phyloP scores from a whole-genome alignment of 495 filamentous ascomycete genomes.

The Lasiosphaeria miniovina region DNA sequence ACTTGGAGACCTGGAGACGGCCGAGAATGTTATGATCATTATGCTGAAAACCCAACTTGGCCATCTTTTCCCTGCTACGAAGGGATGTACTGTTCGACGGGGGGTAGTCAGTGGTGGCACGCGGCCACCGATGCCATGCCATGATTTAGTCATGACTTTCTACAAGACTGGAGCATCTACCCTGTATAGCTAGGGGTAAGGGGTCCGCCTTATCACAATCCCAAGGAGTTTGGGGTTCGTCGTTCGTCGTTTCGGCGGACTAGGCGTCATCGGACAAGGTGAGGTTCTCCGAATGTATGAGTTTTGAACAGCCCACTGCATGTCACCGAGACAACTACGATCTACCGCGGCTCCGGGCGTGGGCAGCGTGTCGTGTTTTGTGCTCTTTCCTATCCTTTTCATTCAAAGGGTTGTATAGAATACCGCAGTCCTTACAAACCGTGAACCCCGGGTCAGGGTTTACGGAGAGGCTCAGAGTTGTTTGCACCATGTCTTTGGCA shows the following conservation, averaged over 20 bases:
- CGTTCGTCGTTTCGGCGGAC: too few relatives aligned
- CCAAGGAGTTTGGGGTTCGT: too few relatives aligned
- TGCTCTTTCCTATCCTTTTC: slow-evolving; percentile 45
- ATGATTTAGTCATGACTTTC: too few relatives aligned
- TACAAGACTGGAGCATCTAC: too few relatives aligned
- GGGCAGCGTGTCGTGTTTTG: slow-evolving; percentile 35
- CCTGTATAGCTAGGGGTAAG: too few relatives aligned
- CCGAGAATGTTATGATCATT: slow-evolving; percentile 45
- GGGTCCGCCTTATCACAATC: too few relatives aligned
- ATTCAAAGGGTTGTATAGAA: slow-evolving; percentile 48
- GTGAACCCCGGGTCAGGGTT: slow-evolving; percentile 37
- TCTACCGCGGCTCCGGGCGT: slow-evolving; percentile 14
- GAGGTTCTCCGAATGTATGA: not conserved
- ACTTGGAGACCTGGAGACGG: slow-evolving; percentile 38
- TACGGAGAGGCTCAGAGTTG: slow-evolving; percentile 39
- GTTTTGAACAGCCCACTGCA: not conserved
- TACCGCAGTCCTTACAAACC: slow-evolving; percentile 44
- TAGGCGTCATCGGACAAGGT: too few relatives aligned
- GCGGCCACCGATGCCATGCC: too few relatives aligned
- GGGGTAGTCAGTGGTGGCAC: too few relatives aligned
- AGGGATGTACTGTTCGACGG: too few relatives aligned
- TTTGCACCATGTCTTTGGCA: slow-evolving; percentile 38
- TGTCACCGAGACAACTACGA: not conserved
- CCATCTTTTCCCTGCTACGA: not conserved
- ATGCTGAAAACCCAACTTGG: slow-evolving; percentile 44